phyloP scores from a whole-genome alignment of 176 grass and related monocot genomes.

The Poa annua region DNA sequence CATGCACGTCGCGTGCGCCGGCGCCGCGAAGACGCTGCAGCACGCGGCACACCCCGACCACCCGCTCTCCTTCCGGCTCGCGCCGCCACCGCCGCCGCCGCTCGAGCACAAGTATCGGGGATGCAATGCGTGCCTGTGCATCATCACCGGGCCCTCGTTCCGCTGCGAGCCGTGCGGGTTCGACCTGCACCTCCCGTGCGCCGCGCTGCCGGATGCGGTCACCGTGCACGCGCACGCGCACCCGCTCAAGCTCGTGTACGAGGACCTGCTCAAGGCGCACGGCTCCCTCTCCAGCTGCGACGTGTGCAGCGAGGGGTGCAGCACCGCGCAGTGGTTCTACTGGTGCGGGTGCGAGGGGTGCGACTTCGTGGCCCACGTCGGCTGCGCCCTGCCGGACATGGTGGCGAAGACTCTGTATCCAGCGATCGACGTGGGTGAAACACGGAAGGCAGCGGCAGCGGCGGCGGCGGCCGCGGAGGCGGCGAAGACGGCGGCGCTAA shows the following conservation, averaged over 20 bases:
- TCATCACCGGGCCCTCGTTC: constrained; percentile 13
- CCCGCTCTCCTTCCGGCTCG: constrained; percentile 10
- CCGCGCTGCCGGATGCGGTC: constrained; percentile 12
- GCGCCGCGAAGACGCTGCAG: constrained; percentile 9
- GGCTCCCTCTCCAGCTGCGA: not conserved
- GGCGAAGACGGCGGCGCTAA: not conserved
- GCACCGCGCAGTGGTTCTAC: constrained; percentile 33
- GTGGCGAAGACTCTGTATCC: not conserved
- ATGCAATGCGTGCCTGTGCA: constrained; percentile 40
- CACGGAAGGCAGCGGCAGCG: not conserved
- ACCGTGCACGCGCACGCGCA: constrained; percentile 18
- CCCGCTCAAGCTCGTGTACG: constrained; percentile 12
- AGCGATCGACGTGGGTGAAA: not conserved
- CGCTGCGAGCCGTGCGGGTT: constrained; percentile 48
- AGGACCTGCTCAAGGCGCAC: not conserved
- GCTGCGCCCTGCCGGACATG: constrained; percentile 19
- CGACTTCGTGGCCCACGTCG: constrained; percentile 20
- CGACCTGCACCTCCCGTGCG: constrained; percentile 54
- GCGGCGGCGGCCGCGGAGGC: not conserved
- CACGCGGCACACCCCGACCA: constrained; percentile 42
- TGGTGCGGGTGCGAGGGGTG: not conserved
- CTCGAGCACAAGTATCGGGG: too few species aligned
- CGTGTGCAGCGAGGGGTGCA: not conserved
- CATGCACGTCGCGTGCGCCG: constrained; percentile 39
- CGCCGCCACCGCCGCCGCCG: not conserved